Evolutionary conservation across 805 yeast species (phyloP), one percentile per base, ranked within the genome.

Genomic region (Metschnikowia borealis): DNA sequence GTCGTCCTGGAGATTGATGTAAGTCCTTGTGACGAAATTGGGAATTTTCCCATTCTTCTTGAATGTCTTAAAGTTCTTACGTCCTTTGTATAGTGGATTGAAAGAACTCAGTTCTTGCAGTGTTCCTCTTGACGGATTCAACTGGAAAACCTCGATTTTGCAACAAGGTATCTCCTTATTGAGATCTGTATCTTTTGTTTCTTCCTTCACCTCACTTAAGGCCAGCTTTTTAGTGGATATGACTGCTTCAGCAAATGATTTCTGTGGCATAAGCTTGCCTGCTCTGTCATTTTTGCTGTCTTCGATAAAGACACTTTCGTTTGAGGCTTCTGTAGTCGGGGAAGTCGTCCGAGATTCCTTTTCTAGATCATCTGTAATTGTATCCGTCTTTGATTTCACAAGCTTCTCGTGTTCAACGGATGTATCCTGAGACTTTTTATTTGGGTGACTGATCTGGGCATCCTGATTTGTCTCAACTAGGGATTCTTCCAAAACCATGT

Each of bases 21-120:
- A 56, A 2, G 58, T 51, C 36, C 61, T 23, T 8, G 58, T 54
- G 41, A 54, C 47, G 33, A 44, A 48, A 29, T 49, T 46, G 11
- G 46, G 51, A 6, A 41, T 37, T 5, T 40, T 47, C 6, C 56
- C 54, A 11, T 34, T 40, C 20, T 49, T 56, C 4, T 44, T 31
- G 48, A 58, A 58, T 0, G 49, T 37, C 38, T 58, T 58, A 43
- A 58, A 58, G 41, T 58, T 58, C 20, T 50, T 57, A 5, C 60
- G 52, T 3, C 54, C 53, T 6, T 15, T 21, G 35, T 48, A 50
- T 3, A 20, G 36, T 18, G 33, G 23, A 29, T 36, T 44, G 10
- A 44, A 18, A 21, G 45, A 42, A n/a, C n/a, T n/a, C 15, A 13
- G n/a, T 20, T n/a, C 17, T 17, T 18, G 36, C 38, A n/a, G 31